Percentiles rank a stretch among this genome's conserved stretches.
phyloP scores from a whole-genome alignment of 306 rosid genomes.

The Amphicarpaea edgeworthii region DNA sequence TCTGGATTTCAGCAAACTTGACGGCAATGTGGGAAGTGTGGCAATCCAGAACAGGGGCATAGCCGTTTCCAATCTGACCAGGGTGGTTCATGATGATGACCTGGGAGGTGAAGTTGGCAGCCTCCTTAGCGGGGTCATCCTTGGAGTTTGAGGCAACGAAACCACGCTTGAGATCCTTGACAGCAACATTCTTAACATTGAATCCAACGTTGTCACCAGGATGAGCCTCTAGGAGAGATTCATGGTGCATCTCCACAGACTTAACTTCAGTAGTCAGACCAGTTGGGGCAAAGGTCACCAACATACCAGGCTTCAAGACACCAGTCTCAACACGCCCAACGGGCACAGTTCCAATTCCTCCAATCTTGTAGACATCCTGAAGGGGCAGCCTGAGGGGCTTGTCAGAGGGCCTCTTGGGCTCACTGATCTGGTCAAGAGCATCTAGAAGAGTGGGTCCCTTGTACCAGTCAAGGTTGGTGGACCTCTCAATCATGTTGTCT shows the following conservation, averaged over 20 bases:
- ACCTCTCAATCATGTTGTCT: slow-evolving; percentile 27
- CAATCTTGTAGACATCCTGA: slow-evolving; percentile 20
- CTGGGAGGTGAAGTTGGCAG: slow-evolving; percentile 16
- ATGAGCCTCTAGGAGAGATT: not conserved
- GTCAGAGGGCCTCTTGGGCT: slow-evolving; percentile 16
- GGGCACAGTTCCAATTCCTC: not conserved
- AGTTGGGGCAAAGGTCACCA: slow-evolving; percentile 5
- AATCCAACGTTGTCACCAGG: slow-evolving; percentile 13
- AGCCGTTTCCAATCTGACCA: slow-evolving; percentile 20
- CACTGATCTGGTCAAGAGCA: slow-evolving; percentile 1
- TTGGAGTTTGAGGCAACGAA: slow-evolving; percentile 5
- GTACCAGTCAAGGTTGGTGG: slow-evolving; percentile 24
- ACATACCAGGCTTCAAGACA: slow-evolving; percentile 10
- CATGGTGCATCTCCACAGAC: slow-evolving; percentile 21
- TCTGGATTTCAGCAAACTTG: not conserved
- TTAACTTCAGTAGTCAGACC: slow-evolving; percentile 24
- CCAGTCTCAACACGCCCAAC: slow-evolving; percentile 18
- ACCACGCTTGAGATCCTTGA: slow-evolving; percentile 19
- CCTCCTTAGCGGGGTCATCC: slow-evolving; percentile 23
- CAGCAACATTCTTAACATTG: slow-evolving; percentile 21
- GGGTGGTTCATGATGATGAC: slow-evolving; percentile 22
- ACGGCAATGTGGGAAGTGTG: slow-evolving; percentile 29
- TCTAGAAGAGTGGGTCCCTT: slow-evolving; percentile 9
- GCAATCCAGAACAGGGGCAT: not conserved
- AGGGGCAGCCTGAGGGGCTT: slow-evolving; percentile 14